Evolutionary conservation across 164 flowering plant genomes (phyloP), one percentile per base, ranked within the genome.

Genomic region (Liquidambar formosana): DNA sequence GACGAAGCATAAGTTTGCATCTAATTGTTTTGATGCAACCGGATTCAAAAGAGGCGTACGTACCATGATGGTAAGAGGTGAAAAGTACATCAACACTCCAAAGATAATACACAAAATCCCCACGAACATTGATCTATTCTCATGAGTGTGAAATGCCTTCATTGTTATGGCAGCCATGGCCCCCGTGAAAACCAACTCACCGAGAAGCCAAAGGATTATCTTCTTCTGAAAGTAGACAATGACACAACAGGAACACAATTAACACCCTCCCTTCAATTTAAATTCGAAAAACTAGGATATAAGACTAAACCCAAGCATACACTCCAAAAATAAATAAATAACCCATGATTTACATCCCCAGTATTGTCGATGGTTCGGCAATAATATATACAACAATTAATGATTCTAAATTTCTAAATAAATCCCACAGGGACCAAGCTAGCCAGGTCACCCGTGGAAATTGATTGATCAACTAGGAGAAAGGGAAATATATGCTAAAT

Each of bases 51-150:
- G 41, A 33, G 41, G 6, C 2, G 8, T 41, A 66, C 76, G 12
- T 82, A 87, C 91, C 81, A 79, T 67, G 72, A 84, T 63, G 15
- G 79, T 70, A 1, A 83, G 82, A 5, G 97, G 98, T 1, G 95
- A 81, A 11, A 66, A 78, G 65, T 94, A 94, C 96, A 94, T 90
- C 4, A 67, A 26, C 27, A 84, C 65, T 25, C 83, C 83, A 64
- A 89, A 82, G 51, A 83, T 58, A 27, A 80, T 76, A 46, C 88
- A 84, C 21, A 90, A 26, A 16, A 77, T 38, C 0, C 98, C 97
- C 4, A 88, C 86, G 19, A 86, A 11, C 47, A 68, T n/a, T 3
- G 83, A 68, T 53, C 97, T 82, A 8, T 10, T 21, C 0, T 22
- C 11, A 14, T 57, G 22, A 49, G 75, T 73, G 51, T 88, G 84